These are phyloP conservation scores for Salix dunnii DNA, from an alignment of 345 rosid genomes.

Conservation along the genomic window DNA sequence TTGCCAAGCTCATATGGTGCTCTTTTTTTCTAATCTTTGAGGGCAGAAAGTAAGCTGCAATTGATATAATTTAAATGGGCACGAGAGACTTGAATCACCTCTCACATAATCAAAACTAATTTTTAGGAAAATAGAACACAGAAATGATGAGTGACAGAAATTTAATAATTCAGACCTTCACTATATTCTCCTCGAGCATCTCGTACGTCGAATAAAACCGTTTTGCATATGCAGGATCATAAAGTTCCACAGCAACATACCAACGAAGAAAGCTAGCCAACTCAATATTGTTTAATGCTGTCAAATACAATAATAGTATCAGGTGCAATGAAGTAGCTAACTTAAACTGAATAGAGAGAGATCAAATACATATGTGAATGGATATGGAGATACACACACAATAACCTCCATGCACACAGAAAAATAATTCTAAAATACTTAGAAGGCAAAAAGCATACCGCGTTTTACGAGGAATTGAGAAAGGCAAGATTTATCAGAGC, in stretches of 20 bases:
- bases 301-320: constrained; percentile 16
- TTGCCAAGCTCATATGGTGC: not conserved
- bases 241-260: constrained; percentile 91
- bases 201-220: constrained; percentile 76
- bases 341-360: not conserved
- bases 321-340: not conserved
- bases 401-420: not conserved
- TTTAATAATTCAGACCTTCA: constrained; percentile 47
- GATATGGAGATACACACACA: not conserved
- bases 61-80: not conserved
- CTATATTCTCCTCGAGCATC: constrained; percentile 69
- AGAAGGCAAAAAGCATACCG: constrained; percentile 42
- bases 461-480: constrained; percentile 91
- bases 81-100: not conserved
- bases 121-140: not conserved
- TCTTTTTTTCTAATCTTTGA: not conserved
- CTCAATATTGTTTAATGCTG: constrained; percentile 82
- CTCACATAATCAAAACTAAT: not conserved
- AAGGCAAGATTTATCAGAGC: constrained; percentile 91
- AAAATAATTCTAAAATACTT: not conserved
- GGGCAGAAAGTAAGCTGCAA: not conserved
- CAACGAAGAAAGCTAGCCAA: constrained; percentile 95
- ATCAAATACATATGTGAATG: too few relatives aligned
- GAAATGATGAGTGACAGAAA: not conserved
- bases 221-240: constrained; percentile 79